Evolutionary conservation across 345 rosid species (phyloP).

Genomic region (Hibiscus trionum): DNA sequence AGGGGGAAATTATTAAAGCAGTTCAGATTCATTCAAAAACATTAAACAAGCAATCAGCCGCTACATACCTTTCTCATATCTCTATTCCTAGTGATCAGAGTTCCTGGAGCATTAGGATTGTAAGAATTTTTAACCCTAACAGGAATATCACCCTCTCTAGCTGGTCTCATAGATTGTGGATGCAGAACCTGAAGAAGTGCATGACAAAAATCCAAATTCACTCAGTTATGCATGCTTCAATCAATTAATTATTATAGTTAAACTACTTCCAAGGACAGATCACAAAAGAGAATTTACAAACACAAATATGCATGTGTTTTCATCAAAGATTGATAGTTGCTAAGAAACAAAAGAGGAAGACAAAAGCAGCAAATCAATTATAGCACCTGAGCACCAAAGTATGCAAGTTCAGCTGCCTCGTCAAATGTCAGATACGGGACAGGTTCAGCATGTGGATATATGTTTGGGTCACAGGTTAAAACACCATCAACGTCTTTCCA

Average conservation of each 20-base stretch:
- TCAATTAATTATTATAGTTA: conserved; percentile 4
- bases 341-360: not conserved
- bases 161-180: conserved; percentile 99
- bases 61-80: conserved; percentile 84
- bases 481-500: conserved; percentile 99
- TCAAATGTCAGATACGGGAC: conserved; percentile 88
- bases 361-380: not conserved
- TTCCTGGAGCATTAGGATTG: conserved; percentile 93
- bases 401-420: conserved; percentile 98
- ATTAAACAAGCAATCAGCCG: not conserved
- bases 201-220: conserved; percentile 3
- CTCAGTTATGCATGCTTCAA: not conserved
- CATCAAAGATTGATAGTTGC: not conserved
- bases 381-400: conserved; percentile 93
- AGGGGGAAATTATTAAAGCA: conserved; percentile 11
- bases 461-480: conserved; percentile 93
- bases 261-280: not conserved
- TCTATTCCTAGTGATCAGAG: conserved; percentile 77
- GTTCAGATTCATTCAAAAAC: conserved; percentile 1
- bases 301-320: not conserved
- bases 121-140: conserved; percentile 97
- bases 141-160: conserved; percentile 93
- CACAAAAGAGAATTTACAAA: not conserved
- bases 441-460: conserved; percentile 61
- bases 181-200: conserved; percentile 65